These are phyloP conservation scores for Trichosporon ovoides DNA, from an alignment of 1,284 basidiomycete species.

Conservation along the genomic window DNA sequence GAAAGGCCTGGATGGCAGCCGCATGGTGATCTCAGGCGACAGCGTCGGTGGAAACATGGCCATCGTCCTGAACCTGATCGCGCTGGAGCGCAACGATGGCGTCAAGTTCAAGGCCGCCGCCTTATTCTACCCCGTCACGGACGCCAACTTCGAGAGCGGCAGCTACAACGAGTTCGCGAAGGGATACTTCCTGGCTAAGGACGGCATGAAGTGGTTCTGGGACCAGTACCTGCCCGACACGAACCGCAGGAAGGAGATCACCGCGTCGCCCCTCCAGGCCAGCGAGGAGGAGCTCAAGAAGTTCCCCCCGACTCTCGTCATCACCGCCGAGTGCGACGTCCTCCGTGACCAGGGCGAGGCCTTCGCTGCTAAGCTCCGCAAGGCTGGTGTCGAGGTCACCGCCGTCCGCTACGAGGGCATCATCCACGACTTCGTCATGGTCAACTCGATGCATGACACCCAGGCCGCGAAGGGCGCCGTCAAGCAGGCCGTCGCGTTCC, in stretches of 20 bases:
- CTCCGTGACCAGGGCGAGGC: conserved; percentile 19
- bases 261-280: conserved; percentile 11
- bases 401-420: conserved; percentile 13
- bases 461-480: conserved; percentile 11
- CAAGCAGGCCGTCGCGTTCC: conserved; percentile 3
- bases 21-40: conserved; percentile 17
- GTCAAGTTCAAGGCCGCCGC: conserved; percentile 9
- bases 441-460: conserved; percentile 17
- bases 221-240: conserved; percentile 14
- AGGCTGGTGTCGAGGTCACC: conserved; percentile 12
- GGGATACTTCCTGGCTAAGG: conserved; percentile 17
- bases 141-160: conserved; percentile 16
- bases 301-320: conserved; percentile 18
- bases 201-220: conserved; percentile 25
- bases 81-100: conserved; percentile 7
- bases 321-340: conserved; percentile 19
- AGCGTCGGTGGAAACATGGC: conserved; percentile 19
- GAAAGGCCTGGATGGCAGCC: conserved; percentile 9
- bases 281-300: conserved; percentile 5
- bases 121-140: conserved; percentile 17
- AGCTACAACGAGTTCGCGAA: conserved; percentile 16
- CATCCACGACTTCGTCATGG: conserved; percentile 20
- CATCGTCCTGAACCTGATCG: conserved; percentile 13
- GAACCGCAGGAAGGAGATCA: conserved; percentile 4
- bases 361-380: conserved; percentile 16